Evolutionary conservation across 805 yeast genomes (phyloP).

Genomic region (Yarrowia yakushimensis): DNA sequence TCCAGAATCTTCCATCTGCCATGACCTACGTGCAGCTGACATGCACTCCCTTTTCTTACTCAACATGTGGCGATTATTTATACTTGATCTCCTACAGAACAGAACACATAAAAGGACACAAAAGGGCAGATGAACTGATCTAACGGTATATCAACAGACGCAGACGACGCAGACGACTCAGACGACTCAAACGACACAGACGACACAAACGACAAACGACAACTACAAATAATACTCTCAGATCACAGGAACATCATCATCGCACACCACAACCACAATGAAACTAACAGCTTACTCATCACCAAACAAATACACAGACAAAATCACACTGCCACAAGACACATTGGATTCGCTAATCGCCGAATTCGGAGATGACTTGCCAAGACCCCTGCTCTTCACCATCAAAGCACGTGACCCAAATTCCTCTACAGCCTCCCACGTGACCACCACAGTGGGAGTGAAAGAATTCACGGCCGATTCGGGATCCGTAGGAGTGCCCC

Average conservation of each 20-base stretch:
- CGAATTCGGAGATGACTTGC: conserved; percentile 27
- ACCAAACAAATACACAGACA: conserved; percentile 30
- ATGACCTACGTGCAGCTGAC: neutral
- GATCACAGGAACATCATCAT: too few species aligned
- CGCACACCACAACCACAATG: neutral
- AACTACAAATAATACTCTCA: too few species aligned
- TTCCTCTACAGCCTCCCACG: too few species aligned
- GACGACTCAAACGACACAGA: too few species aligned
- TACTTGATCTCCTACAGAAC: neutral
- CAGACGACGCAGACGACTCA: too few species aligned
- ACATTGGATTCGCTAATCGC: conserved; percentile 33
- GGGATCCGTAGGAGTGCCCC: conserved; percentile 41
- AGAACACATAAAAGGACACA: too few species aligned
- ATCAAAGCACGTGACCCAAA: conserved; percentile 35
- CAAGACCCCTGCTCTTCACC: conserved; percentile 41
- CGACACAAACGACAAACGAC: neutral
- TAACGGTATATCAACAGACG: too few species aligned
- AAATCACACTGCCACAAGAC: conserved; percentile 36
- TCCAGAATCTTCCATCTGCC: conserved; percentile 3
- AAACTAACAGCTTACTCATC: neutral
- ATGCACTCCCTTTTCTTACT: neutral
- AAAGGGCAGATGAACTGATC: too few species aligned
- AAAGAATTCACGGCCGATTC: conserved; percentile 48
- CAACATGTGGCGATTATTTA: conserved; percentile 9
- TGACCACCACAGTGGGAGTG: conserved; percentile 42